These are phyloP conservation scores for Ogataea chonburiensis DNA, from an alignment of 805 yeast species.

Conservation along the genomic window DNA sequence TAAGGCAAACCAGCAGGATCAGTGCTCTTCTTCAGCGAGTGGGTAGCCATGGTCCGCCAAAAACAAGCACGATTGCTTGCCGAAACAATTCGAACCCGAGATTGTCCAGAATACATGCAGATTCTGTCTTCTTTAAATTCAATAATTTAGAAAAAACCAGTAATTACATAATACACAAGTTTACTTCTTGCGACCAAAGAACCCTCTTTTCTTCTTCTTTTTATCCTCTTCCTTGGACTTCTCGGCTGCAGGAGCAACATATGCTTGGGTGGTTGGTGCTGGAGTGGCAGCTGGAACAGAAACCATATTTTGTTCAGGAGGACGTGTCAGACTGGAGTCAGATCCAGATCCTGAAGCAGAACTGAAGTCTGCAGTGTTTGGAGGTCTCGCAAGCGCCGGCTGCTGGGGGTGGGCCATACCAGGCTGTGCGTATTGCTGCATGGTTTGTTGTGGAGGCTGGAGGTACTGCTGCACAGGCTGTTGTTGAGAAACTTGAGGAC, in stretches of 20 bases:
- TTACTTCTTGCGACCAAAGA: conserved; percentile 70
- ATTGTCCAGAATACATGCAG: too few relatives aligned
- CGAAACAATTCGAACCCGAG: not conserved
- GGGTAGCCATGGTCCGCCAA: too few relatives aligned
- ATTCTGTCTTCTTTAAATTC: not conserved
- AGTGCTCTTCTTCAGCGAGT: too few relatives aligned
- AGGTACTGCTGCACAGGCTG: conserved; percentile 7
- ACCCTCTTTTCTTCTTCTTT: conserved; percentile 59
- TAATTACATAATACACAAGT: conserved; percentile 16
- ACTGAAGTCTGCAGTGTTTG: not conserved
- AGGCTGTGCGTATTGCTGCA: conserved; percentile 9
- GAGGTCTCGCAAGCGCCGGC: not conserved
- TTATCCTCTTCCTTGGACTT: conserved; percentile 33
- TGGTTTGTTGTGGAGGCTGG: conserved; percentile 9
- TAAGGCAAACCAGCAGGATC: conserved; percentile 27
- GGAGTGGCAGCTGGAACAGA: conserved; percentile 33
- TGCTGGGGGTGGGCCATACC: conserved; percentile 3
- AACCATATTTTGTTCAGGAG: conserved; percentile 16
- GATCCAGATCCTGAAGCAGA: conserved; percentile 9
- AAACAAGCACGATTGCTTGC: too few relatives aligned
- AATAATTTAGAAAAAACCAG: conserved; percentile 2
- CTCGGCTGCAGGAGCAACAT: conserved; percentile 41
- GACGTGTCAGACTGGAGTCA: conserved; percentile 11
- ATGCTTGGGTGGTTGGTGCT: conserved; percentile 48
- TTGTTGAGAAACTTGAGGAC: conserved; percentile 1